Evolutionary conservation across 176 grass and related monocot species (phyloP).

Genomic region (Thalia dealbata): DNA sequence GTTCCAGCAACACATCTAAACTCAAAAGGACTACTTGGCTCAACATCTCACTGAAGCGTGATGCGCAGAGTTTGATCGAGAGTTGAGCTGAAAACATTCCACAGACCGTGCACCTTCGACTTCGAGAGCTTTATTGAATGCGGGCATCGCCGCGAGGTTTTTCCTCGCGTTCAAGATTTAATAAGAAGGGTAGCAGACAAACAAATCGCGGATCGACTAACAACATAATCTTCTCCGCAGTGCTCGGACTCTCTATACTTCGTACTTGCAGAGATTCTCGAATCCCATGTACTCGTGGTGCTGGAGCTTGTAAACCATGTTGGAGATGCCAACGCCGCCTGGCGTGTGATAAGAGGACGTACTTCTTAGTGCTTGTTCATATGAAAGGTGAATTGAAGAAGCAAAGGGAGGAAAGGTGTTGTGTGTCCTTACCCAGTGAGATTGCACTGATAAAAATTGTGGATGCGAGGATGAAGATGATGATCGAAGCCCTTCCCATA

Average conservation of each 20-base stretch:
- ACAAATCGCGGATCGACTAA: background rate
- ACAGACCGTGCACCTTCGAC: background rate
- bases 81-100: background rate
- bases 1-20: background rate
- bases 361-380: background rate
- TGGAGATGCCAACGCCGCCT: slow-evolving; percentile 89
- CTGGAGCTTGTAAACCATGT: slow-evolving; percentile 63
- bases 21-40: background rate
- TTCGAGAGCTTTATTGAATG: background rate
- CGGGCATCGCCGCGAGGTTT: background rate
- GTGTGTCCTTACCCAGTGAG: slow-evolving; percentile 48
- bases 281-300: slow-evolving; percentile 90
- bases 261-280: slow-evolving; percentile 74
- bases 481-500: slow-evolving; percentile 80
- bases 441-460: slow-evolving; percentile 84
- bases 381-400: too few species aligned
- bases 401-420: background rate
- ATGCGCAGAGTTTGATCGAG: too few species aligned
- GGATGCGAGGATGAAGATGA: slow-evolving; percentile 88
- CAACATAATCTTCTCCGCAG: background rate
- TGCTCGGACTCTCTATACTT: background rate
- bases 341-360: background rate
- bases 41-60: background rate
- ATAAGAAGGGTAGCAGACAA: background rate
- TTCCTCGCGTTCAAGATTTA: too few species aligned